These are phyloP conservation scores for Periglandula ipomoeae DNA, from an alignment of 2,329 filamentous ascomycete species.

Conservation along the genomic window DNA sequence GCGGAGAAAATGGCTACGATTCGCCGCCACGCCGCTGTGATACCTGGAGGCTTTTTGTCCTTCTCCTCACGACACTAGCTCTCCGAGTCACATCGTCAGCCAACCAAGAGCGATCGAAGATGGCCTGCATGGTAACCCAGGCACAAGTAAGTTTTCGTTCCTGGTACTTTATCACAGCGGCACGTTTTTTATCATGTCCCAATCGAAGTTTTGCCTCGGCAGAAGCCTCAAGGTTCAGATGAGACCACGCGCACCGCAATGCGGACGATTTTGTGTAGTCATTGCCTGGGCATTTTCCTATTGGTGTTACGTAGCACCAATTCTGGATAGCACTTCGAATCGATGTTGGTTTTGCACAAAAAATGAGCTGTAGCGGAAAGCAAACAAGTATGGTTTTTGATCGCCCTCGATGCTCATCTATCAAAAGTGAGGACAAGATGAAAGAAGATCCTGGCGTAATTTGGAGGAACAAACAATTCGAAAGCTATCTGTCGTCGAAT, in stretches of 20 bases:
- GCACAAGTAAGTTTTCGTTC: neutral
- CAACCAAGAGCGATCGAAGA: neutral
- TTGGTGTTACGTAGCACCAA: neutral
- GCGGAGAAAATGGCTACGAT: conserved; percentile 5
- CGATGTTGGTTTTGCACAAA: neutral
- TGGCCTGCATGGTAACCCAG: neutral
- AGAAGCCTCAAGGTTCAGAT: neutral
- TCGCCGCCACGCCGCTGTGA: conserved; percentile 6
- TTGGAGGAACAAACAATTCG: neutral
- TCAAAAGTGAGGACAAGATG: neutral
- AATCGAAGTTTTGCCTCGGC: neutral
- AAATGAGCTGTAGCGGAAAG: neutral
- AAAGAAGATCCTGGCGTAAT: neutral
- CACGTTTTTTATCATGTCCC: neutral
- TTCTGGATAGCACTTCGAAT: neutral
- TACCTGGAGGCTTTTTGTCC: neutral
- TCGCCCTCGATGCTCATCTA: no score
- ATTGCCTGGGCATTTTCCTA: neutral
- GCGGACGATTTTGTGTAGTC: neutral
- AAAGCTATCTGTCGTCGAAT: neutral
- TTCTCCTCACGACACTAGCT: conserved; percentile 6
- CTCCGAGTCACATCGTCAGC: conserved; percentile 9
- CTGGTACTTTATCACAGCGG: neutral
- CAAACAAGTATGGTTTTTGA: neutral
- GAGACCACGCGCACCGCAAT: neutral